Percentiles rank a stretch among this genome's conserved stretches.
Conservation (phyloP, 176 grass and related monocot genomes). For the Oryza nivara region DNA sequence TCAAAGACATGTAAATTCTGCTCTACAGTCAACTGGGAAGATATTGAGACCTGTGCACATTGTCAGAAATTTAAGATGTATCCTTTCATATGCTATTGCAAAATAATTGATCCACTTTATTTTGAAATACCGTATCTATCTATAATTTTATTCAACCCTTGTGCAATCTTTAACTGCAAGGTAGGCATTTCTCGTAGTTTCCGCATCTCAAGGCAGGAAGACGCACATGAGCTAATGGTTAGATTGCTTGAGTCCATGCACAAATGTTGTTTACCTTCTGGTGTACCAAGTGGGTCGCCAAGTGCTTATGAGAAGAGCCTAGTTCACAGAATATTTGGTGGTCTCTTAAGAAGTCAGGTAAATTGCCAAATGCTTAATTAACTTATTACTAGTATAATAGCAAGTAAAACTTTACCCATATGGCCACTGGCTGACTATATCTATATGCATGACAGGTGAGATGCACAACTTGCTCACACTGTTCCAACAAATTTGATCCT, state of each 20-base stretch:
- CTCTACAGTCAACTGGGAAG: conserved; percentile 78
- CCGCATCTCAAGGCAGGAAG: conserved; percentile 73
- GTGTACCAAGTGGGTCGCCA: conserved; percentile 68
- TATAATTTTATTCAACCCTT: neutral
- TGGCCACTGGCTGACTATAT: neutral
- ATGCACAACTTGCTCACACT: conserved; percentile 69
- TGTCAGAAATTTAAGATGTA: conserved; percentile 87
- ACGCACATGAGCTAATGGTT: conserved; percentile 91
- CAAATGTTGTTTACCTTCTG: conserved; percentile 78
- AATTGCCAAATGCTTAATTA: conserved; percentile 25
- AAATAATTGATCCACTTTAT: conserved; percentile 12
- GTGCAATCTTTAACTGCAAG: conserved; percentile 44
- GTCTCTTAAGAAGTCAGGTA: conserved; percentile 81
- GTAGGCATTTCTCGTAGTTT: conserved; percentile 79
- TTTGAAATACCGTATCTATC: neutral
- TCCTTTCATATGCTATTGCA: conserved; percentile 33
- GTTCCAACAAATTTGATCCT: conserved; percentile 74
- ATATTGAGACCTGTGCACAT: conserved; percentile 66
- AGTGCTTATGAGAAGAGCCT: conserved; percentile 83
- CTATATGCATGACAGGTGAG: conserved; percentile 62
- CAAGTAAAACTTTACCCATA: neutral
- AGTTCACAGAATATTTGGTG: conserved; percentile 86
- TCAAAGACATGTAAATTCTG: conserved; percentile 70
- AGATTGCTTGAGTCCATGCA: conserved; percentile 90
- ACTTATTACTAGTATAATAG: neutral